Base-by-base conservation (phyloP, 2,329 filamentous ascomycete species). In the Colletotrichum filicis region DNA sequence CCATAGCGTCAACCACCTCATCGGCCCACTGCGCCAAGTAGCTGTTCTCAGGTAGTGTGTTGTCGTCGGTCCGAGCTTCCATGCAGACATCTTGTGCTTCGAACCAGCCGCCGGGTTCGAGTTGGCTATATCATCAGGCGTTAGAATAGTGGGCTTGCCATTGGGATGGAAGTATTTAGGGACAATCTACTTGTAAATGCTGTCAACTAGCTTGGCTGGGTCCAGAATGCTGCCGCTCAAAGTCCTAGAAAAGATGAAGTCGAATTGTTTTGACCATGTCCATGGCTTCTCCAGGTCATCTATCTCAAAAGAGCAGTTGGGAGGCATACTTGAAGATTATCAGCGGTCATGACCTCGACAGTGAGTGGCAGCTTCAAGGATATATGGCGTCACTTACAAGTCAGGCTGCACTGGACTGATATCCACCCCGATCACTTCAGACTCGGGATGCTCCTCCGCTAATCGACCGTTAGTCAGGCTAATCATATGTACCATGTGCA, bases 231-330 rank as follows among this genome's bases (percentile, higher is more conserved):
- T 77, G 7, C 78, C 79, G 4, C 76, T 76, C 67, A 84, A 77
- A 58, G 79, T 78, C 28, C 82, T 78, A 19, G 73, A 75, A 68
- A 82, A 79, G 59, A 84, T 80, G 68, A 80, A 83, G 71, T 85
- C 83, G 53, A 83, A 83, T 2, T 76, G 75, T 6, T 75, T 61
- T 4, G 75, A 72, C 52, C 75, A 83, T 3, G 78, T 79, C 83
- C 83, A 85, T 37, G 77, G 74, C 62, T 79, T 76, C 30, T 82
- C 81, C 1, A 79, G 74, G 68, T 84, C 82, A 67, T 84, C 82
- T 59, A 84, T 77, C 42, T 84, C 82, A 74, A 88, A 88, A 8
- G 77, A 77, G 59, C 85, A 80, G 69, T 88, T 88, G 0, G 83
- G 82, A 0, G 86, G 85, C 8, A 85, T 83, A 68, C 76, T 79